These are phyloP conservation scores for Colletotrichum simmondsii DNA, from an alignment of 2,329 filamentous ascomycete species.

Conservation along the genomic window DNA sequence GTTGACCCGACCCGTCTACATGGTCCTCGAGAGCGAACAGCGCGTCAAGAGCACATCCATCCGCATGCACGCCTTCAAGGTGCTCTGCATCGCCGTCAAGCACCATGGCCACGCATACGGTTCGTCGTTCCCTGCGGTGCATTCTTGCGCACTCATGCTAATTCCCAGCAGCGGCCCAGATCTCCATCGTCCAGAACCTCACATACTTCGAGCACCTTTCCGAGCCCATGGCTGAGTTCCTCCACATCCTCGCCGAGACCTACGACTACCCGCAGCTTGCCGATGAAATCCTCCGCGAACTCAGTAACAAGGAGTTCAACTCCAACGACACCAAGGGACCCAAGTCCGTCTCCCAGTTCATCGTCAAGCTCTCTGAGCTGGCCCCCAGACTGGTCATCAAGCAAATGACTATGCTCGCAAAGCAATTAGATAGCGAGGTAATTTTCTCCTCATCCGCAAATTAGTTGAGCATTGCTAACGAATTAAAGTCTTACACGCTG, in stretches of 20 bases:
- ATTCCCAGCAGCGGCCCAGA: conserved; percentile 81
- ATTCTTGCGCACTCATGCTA: conserved; percentile 38
- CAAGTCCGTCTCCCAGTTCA: conserved; percentile 94
- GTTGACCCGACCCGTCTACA: conserved; percentile 91
- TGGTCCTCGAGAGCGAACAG: conserved; percentile 93
- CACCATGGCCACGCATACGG: conserved; percentile 97
- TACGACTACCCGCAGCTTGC: conserved; percentile 97
- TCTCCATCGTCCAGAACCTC: conserved; percentile 95
- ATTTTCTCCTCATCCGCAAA: background rate
- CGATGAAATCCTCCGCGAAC: conserved; percentile 91
- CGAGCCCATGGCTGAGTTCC: conserved; percentile 97
- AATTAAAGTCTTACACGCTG: conserved; percentile 82
- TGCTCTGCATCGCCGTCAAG: conserved; percentile 95
- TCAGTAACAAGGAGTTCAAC: conserved; percentile 98
- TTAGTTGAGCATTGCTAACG: background rate
- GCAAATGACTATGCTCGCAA: conserved; percentile 95
- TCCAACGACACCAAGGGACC: conserved; percentile 95
- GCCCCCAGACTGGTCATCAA: conserved; percentile 93
- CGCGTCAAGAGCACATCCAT: conserved; percentile 89
- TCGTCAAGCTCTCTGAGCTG: conserved; percentile 92
- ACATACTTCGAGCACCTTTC: conserved; percentile 99
- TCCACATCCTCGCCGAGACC: conserved; percentile 95
- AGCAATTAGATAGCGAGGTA: conserved; percentile 94
- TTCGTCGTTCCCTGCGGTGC: conserved; percentile 51
- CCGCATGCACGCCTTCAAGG: conserved; percentile 97